A percentile compares a stretch with the other conserved stretches of the same genome.
Evolutionary conservation across 2,329 filamentous ascomycete species (phyloP).

Genomic region (Mollisiaceae sp.): DNA sequence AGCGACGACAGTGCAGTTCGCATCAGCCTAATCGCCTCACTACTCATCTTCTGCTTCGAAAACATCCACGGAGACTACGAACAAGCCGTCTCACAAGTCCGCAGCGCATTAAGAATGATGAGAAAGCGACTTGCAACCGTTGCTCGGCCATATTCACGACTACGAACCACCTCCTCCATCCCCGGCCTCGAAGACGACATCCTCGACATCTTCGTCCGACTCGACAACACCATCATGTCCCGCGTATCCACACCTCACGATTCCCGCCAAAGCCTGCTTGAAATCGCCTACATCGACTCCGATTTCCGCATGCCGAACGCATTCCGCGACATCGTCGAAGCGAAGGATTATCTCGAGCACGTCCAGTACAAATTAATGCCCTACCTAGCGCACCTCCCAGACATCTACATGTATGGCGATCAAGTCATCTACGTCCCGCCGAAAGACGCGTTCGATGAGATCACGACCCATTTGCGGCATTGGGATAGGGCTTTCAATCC

Average conservation of each 20-base stretch:
- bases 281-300: conserved; percentile 23
- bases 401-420: conserved; percentile 4
- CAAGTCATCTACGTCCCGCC: neutral
- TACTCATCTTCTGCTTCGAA: conserved; percentile 36
- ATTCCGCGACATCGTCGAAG: conserved; percentile 24
- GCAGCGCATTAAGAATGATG: conserved; percentile 31
- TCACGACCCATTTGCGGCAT: conserved; percentile 21
- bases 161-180: conserved; percentile 10
- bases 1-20: conserved; percentile 27
- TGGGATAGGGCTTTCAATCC: conserved; percentile 32
- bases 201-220: conserved; percentile 29
- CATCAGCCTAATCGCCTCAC: conserved; percentile 31
- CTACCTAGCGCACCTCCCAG: conserved; percentile 17
- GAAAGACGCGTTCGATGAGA: neutral
- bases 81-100: conserved; percentile 27
- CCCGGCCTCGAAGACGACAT: conserved; percentile 32
- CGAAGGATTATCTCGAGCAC: conserved; percentile 23
- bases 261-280: conserved; percentile 19
- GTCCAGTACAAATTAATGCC: conserved; percentile 25
- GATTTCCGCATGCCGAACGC: conserved; percentile 17
- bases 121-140: conserved; percentile 18
- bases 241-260: conserved; percentile 14
- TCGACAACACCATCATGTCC: conserved; percentile 28
- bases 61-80: conserved; percentile 30
- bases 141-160: conserved; percentile 1